Evolutionary conservation across 352 stramenopile genomes (phyloP), one percentile per base, ranked within the genome.

Genomic region (Phytopythium vexans): DNA sequence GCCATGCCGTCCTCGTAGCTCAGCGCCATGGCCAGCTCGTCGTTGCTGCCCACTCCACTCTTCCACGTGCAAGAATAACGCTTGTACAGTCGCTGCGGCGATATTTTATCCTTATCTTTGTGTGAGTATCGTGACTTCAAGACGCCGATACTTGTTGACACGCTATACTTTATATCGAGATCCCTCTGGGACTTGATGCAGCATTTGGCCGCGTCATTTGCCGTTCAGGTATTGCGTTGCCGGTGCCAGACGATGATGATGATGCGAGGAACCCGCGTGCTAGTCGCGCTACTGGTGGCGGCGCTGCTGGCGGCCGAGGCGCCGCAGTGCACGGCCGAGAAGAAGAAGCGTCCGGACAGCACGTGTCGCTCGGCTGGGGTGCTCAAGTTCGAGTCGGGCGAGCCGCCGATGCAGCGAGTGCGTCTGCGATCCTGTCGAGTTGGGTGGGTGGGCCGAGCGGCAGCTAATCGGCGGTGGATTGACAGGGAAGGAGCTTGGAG

Each of bases 341-440:
- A 39, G 35, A 72, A 80, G 16, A 53, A 53, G 15, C n/a, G 43
- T 14, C 43, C 62, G 50, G 69, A 64, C 16, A 64, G 64, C 44
- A 70, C 64, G 12, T 92, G 81, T 21, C 78, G 77, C 49, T 88
- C 77, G 0, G 68, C 82, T 14, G 82, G 82, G 0, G 61, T 68
- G 27, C 69, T 92, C 49, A 89, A 89, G 55, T 92, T 92, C 40
- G 79, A 89, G 48, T 31, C 65, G 32, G 58, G 76, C 7, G 68
- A 81, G 71, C 67, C 61, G 31, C 72, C 82, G 11, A 88, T 82
- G 72, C 77, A 89, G 49, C 78, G 77, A 12, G 79, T 89, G 69
- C 57, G 74, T 58, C 39, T 12, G 33, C 9, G 1, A 32, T 4
- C 7, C 37, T 8, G 12, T 51, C 40, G 15, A 11, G 34, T 38